Percentiles rank a stretch among this genome's conserved stretches.
Evolutionary conservation across 129 eudicot species (phyloP).

Genomic region (Tanacetum coccineum): DNA sequence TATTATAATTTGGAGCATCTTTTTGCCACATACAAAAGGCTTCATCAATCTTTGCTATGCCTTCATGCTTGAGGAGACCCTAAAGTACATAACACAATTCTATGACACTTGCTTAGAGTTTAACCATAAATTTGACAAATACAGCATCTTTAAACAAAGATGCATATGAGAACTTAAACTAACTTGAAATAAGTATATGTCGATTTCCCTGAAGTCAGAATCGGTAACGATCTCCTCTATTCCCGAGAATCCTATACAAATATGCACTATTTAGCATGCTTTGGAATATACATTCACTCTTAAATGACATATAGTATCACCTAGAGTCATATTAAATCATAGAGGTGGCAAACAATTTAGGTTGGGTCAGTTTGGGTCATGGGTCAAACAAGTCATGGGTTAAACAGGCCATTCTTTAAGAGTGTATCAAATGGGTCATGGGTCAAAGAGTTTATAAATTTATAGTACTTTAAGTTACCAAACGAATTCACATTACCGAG

Average conservation of each 20-base stretch:
- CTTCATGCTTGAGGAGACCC: slow-evolving; percentile 93
- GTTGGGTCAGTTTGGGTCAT: too few species aligned
- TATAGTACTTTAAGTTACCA: too few species aligned
- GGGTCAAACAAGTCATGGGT: too few species aligned
- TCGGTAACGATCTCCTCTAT: slow-evolving; percentile 75
- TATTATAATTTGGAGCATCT: slow-evolving; percentile 70
- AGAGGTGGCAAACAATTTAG: too few species aligned
- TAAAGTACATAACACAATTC: slow-evolving; percentile 15
- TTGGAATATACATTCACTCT: not conserved
- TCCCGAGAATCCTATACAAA: slow-evolving; percentile 70
- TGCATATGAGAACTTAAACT: slow-evolving; percentile 29
- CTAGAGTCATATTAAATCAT: slow-evolving; percentile 34
- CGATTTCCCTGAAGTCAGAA: slow-evolving; percentile 82
- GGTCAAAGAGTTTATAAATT: too few species aligned
- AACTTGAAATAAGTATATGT: slow-evolving; percentile 89
- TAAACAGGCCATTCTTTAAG: slow-evolving; percentile 37
- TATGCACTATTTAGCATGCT: not conserved
- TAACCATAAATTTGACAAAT: not conserved
- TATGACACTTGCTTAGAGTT: not conserved
- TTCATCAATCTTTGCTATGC: slow-evolving; percentile 64
- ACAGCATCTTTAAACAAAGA: slow-evolving; percentile 17
- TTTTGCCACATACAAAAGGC: slow-evolving; percentile 79
- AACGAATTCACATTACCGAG: too few species aligned
- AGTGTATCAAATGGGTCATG: too few species aligned
- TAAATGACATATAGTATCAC: not conserved